Evolutionary conservation across 2,329 filamentous ascomycete species (phyloP), one percentile per base, ranked within the genome.

Genomic region (Metarhizium brunneum): DNA sequence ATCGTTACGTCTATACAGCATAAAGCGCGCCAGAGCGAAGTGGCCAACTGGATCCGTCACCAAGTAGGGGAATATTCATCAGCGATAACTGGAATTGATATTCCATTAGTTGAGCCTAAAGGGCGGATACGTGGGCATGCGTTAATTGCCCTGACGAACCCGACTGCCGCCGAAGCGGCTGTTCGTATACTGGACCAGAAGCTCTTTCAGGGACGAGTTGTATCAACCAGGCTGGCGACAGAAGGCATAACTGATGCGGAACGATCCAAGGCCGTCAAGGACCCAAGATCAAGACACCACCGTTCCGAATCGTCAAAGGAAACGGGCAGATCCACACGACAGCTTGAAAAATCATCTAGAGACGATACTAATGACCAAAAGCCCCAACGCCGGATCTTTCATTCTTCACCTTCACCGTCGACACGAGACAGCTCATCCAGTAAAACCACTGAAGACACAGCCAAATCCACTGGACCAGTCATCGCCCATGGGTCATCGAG

Each of bases 31-130:
- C 52, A 56, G 11, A 56, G 62, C 3, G 63, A 68, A 2, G 64
- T 69, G 8, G 61, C 55, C 20, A 55, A 50, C 10, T 70, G 68
- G 68, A 60, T 69, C 11, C 60, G 58, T 6, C 56, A 60, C 18
- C 64, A 61, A 43, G 59, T 67, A 45, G 63, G 63, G 2, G 54
- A 59, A 10, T 52, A 55, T 35, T 59, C 54, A 2, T 35, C 43
- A 11, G 59, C 59, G n/a, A 63, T 69, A 29, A 51, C 51, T 16
- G 52, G 49, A n/a, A 60, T 70, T 25, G 58, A 68, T 7, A 59
- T 68, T 5, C 67, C 68, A 8, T 49, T 58, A 18, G 61, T 59
- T 18, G 56, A 52, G 40, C 54, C 58, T 32, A 64, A 60, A 47
- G 60, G 50, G 5, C 62, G 61, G 11, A 61, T 65, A 13, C 62